Percentiles rank a stretch among this genome's conserved stretches.
phyloP scores from a whole-genome alignment of 805 yeast species.

The Lachancea thermotolerans region DNA sequence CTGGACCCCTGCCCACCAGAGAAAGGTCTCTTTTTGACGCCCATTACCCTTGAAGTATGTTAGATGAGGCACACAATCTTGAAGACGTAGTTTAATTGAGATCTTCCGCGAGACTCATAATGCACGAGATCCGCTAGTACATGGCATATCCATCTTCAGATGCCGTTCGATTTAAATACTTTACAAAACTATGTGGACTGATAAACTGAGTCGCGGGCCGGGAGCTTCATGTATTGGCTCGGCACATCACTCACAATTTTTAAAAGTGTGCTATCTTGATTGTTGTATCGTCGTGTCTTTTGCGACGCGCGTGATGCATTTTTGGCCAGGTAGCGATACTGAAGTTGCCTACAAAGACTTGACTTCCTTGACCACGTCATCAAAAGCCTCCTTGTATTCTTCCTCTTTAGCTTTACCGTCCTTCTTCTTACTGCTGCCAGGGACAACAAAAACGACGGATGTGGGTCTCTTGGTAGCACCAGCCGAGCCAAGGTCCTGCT shows the following conservation, averaged over 20 bases:
- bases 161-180: background rate
- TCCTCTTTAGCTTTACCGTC: constrained; percentile 61
- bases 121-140: background rate
- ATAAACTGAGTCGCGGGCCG: background rate
- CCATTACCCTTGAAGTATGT: constrained; percentile 3
- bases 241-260: too few relatives aligned
- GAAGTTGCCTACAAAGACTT: constrained; percentile 23
- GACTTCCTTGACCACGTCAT: constrained; percentile 92
- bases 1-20: constrained; percentile 6
- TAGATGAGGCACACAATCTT: background rate
- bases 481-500: constrained; percentile 97
- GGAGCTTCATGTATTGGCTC: too few relatives aligned
- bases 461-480: constrained; percentile 99
- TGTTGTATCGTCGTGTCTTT: too few relatives aligned
- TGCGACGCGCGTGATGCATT: background rate
- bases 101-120: background rate
- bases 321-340: background rate
- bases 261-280: too few relatives aligned
- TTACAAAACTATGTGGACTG: constrained; percentile 4
- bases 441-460: constrained; percentile 93
- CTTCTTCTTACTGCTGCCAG: constrained; percentile 86
- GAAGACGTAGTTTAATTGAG: background rate
- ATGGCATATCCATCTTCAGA: too few relatives aligned
- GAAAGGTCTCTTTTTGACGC: constrained; percentile 14
- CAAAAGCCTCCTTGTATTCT: constrained; percentile 87